Conservation (phyloP, 2,329 filamentous ascomycete genomes). For the Chaetomium sp. region DNA sequence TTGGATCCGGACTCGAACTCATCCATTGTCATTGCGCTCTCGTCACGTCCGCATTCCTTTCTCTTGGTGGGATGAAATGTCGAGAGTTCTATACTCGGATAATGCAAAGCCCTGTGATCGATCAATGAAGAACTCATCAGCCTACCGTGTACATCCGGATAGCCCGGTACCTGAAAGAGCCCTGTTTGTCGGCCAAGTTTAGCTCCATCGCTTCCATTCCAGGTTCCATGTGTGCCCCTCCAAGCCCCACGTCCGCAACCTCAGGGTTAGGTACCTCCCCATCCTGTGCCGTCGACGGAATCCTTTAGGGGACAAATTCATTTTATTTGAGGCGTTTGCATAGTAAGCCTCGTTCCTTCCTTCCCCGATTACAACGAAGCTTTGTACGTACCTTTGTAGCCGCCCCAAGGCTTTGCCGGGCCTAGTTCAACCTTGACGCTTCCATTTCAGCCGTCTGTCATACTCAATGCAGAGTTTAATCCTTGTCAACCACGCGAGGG, state of each 20-base stretch:
- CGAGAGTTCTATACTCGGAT: background rate
- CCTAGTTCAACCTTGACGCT: background rate
- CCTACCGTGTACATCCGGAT: too few species aligned
- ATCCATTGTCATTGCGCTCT: background rate
- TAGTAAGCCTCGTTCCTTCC: background rate
- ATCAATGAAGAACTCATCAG: background rate
- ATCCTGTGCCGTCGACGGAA: background rate
- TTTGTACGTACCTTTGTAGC: background rate
- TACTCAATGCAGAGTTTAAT: conserved; percentile 25
- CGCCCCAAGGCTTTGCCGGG: background rate
- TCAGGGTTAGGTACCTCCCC: background rate
- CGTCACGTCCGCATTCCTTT: background rate
- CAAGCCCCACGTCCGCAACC: conserved; percentile 1
- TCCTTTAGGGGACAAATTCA: background rate
- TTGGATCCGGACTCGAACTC: background rate
- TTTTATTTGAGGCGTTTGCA: background rate
- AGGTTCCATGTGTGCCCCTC: conserved; percentile 4
- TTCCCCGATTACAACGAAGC: background rate
- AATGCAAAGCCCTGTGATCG: background rate
- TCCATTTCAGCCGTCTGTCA: conserved; percentile 9
- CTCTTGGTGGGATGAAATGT: background rate
- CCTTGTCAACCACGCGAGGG: conserved; percentile 36
- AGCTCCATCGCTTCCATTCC: background rate
- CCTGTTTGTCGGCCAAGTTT: conserved; percentile 6
- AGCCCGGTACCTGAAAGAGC: background rate